These are phyloP conservation scores for Globisporangium polare DNA, from an alignment of 352 stramenopile species.

Conservation along the genomic window DNA sequence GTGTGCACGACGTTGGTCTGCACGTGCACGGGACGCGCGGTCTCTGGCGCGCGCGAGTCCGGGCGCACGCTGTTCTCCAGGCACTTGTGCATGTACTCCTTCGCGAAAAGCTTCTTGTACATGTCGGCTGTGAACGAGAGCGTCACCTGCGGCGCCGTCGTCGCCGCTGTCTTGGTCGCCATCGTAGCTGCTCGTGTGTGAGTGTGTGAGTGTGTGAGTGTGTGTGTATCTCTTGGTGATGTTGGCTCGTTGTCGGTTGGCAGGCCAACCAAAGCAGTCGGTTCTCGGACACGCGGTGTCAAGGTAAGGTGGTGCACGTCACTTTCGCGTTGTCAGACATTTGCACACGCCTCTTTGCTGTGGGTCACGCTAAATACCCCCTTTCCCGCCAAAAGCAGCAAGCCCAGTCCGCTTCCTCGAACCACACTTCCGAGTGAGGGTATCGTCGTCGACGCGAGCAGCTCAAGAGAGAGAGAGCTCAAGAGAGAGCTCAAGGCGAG, in stretches of 20 bases:
- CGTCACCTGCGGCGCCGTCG: constrained; percentile 13
- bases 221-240: neutral
- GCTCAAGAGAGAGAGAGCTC: neutral
- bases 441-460: neutral
- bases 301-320: neutral
- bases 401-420: neutral
- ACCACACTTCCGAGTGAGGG: neutral
- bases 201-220: neutral
- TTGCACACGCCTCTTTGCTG: neutral
- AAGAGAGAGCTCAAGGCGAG: neutral
- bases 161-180: constrained; percentile 1
- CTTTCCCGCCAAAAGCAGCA: neutral
- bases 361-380: neutral
- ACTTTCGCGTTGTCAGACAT: no score
- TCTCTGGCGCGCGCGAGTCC: constrained; percentile 49
- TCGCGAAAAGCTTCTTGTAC: constrained; percentile 75
- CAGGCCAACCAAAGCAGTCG: neutral
- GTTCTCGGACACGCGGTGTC: neutral
- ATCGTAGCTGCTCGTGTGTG: neutral
- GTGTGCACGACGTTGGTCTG: constrained; percentile 66
- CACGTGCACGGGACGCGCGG: constrained; percentile 47
- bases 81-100: constrained; percentile 64
- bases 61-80: constrained; percentile 53
- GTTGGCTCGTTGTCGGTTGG: no score
- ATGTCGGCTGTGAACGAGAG: constrained; percentile 63